Conservation (phyloP, 768 basidiomycete genomes). For the Rhizopogon sp. region DNA sequence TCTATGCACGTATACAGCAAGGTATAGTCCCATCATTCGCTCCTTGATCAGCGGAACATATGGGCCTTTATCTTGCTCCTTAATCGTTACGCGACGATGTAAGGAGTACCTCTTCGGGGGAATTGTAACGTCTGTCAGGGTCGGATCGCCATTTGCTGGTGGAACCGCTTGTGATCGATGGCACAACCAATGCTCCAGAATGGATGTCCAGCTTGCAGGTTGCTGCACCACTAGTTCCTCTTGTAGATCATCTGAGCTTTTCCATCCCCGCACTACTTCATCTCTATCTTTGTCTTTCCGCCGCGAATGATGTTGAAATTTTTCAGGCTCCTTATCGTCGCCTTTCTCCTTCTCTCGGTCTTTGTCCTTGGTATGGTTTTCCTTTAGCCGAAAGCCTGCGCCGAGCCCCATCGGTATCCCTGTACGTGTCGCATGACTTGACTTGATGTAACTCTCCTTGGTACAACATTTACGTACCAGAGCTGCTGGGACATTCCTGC, state of each 20-base stretch:
- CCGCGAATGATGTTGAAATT: slow-evolving; percentile 22
- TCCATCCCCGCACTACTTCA: slow-evolving; percentile 25
- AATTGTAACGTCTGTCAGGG: slow-evolving; percentile 29
- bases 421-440: slow-evolving; percentile 18
- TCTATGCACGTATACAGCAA: slow-evolving; percentile 70
- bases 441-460: neutral
- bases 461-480: slow-evolving; percentile 36
- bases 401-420: slow-evolving; percentile 77
- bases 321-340: slow-evolving; percentile 27
- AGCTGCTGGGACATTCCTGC: slow-evolving; percentile 79
- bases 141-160: slow-evolving; percentile 10
- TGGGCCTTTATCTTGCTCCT: slow-evolving; percentile 55
- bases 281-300: slow-evolving; percentile 36
- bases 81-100: slow-evolving; percentile 35
- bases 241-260: slow-evolving; percentile 30
- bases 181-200: slow-evolving; percentile 72
- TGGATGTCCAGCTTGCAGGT: slow-evolving; percentile 65
- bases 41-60: slow-evolving; percentile 87
- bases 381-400: slow-evolving; percentile 66
- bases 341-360: slow-evolving; percentile 28
- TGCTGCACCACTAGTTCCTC: slow-evolving; percentile 27
- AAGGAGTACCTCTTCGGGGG: slow-evolving; percentile 41
- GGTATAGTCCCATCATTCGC: slow-evolving; percentile 85
- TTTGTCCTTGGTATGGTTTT: slow-evolving; percentile 20
- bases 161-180: slow-evolving; percentile 25